Conservation (phyloP, 441 rosid species). For the Eutrema salsugineum region DNA sequence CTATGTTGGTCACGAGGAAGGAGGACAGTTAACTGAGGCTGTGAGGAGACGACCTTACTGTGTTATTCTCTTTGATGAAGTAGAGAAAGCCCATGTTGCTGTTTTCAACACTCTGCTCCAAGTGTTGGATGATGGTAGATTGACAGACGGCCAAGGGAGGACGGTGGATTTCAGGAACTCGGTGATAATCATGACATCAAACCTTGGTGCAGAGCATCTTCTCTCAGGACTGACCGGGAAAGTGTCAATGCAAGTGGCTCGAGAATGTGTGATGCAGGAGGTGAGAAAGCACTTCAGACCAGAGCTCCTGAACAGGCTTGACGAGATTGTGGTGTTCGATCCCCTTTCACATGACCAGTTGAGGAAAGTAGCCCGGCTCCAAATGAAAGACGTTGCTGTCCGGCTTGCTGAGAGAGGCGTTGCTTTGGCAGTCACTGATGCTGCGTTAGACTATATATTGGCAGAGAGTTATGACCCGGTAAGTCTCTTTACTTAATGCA, state of each 20-base stretch:
- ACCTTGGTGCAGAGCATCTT: constrained; percentile 87
- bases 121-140: constrained; percentile 82
- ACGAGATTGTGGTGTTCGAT: constrained; percentile 83
- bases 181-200: constrained; percentile 85
- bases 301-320: constrained; percentile 79
- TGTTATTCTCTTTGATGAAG: constrained; percentile 84
- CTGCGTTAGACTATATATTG: constrained; percentile 72
- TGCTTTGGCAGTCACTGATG: constrained; percentile 74
- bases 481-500: constrained; percentile 22
- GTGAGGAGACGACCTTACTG: constrained; percentile 85
- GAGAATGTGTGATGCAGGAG: constrained; percentile 82
- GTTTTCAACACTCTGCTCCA: constrained; percentile 82
- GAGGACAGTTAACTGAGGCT: constrained; percentile 90
- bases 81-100: constrained; percentile 84
- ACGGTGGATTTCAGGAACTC: constrained; percentile 81
- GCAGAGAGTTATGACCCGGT: constrained; percentile 84
- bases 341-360: constrained; percentile 87
- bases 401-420: constrained; percentile 82
- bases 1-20: constrained; percentile 94
- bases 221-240: constrained; percentile 70
- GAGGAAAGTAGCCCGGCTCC: constrained; percentile 70
- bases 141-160: constrained; percentile 88
- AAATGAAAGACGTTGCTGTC: constrained; percentile 81
- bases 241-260: constrained; percentile 71
- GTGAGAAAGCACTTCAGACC: constrained; percentile 82